Base-by-base conservation (phyloP, 2,329 filamentous ascomycete genomes). In the Botrytis deweyae region DNA sequence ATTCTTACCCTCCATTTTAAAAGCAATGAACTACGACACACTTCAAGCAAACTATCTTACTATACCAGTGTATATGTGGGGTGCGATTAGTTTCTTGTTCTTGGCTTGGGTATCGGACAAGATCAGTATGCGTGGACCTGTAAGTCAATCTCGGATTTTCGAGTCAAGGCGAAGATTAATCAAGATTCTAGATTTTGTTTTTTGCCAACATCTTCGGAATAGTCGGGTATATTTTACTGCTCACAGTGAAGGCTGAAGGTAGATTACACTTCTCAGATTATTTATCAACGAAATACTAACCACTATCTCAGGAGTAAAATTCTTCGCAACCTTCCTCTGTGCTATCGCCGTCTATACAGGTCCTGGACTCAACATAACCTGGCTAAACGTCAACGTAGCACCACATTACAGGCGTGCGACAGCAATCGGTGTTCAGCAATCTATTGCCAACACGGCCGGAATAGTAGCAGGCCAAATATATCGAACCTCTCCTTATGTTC, bases 1-100 rank as follows among this genome's bases (percentile, higher is more conserved):
- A 16, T 89, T 89, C 78, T 80, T 89, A 6, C 88, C 88, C 3
- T 85, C 85, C 2, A 89, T 90, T 76, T 82, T 89, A 66, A 82
- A 84, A 61, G 83, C 82, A 46, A 85, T 88, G 79, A 86, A 87
- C 4, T 88, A 87, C 77, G 80, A 82, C 55, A 83, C 83, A n/a
- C 81, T 88, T 33, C 81, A 86, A 76, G 84, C 85, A 18, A 86
- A 89, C 73, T 85, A 86, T 52, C 81, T 89, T 49, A 89, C 87
- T 6, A 86, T 89, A 1, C 88, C 88, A 0, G 86, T 89, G n/a
- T 89, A 87, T 76, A 78, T 87, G 22, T 84, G 85, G 74, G 87
- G 85, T 4, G 86, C 84, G 1, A 74, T 84, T 10, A 78, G 80
- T 40, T 89, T 86, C 76, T 80, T 89, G 9, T 74, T 77, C 0